Evolutionary conservation across 1,284 basidiomycete species (phyloP), one percentile per base, ranked within the genome.

Genomic region (Spongispora temasekensis): DNA sequence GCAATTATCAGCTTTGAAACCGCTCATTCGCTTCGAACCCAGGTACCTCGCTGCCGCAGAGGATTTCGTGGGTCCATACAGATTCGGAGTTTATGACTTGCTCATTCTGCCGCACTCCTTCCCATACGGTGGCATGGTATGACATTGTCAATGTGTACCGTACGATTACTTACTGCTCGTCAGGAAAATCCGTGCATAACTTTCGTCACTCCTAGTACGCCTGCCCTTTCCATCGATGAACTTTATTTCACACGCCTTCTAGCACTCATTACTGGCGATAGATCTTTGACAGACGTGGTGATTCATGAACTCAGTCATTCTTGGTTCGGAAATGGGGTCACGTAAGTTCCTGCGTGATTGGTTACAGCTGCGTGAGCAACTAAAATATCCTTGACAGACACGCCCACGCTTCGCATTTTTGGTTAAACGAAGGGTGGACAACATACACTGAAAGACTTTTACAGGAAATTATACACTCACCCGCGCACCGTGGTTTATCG

Each of bases 371-470:
- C 8, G 12, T 23, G 25, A 10, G 34, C 21, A 67, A 67, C 64
- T 69, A 70, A 59, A 67, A 31, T 13, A 1, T 51, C n/a, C 40
- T 15, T n/a, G n/a, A n/a, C 64, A 90, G 88, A 0, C 87, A 90
- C 62, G 85, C 87, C 0, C 77, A 91, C 64, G 85, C 88, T 3
- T 84, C 84, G 2, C 90, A 94, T 73, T 97, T 96, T 78, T 97
- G 94, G 94, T 83, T 97, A 55, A 97, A 96, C 72, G 94, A 96
- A 76, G 88, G 95, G 32, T 98, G 93, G 91, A 98, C 96, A 32
- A 96, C 94, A 0, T 98, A 96, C 73, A 90, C 94, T 55, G 97
- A 98, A 76, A 87, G 95, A 32, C 81, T 97, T 15, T 80, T 98
- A 31, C 87, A 91, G 50, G 81, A 90, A 66, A 79, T 83, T 53